A percentile compares a stretch with the other conserved stretches of the same genome.
Evolutionary conservation across 345 rosid species (phyloP).

Genomic region (Turnera subulata): DNA sequence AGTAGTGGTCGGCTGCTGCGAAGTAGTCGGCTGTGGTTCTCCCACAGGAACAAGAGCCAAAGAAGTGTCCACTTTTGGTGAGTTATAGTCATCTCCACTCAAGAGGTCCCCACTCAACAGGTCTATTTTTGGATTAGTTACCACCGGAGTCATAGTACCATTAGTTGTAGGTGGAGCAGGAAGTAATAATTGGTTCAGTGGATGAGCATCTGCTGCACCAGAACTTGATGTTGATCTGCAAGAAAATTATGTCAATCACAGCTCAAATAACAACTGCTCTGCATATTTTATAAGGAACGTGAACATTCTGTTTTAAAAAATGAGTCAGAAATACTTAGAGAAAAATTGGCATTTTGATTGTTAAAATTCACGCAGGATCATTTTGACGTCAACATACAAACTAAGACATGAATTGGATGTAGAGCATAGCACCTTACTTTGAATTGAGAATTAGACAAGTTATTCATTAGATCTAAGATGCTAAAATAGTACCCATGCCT

Average conservation of each 20-base stretch:
- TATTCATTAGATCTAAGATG: too few relatives aligned
- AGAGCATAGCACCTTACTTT: too few relatives aligned
- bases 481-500: too few relatives aligned
- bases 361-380: too few relatives aligned
- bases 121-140: slow-evolving; percentile 68
- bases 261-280: slow-evolving; percentile 12
- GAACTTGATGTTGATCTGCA: slow-evolving; percentile 61
- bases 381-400: neutral
- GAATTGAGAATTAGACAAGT: too few relatives aligned
- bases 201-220: slow-evolving; percentile 41
- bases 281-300: neutral
- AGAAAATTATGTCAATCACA: slow-evolving; percentile 9
- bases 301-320: neutral
- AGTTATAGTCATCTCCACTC: slow-evolving; percentile 81
- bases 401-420: neutral
- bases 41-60: slow-evolving; percentile 85
- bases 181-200: slow-evolving; percentile 66
- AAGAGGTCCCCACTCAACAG: slow-evolving; percentile 97
- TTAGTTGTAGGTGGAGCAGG: slow-evolving; percentile 78
- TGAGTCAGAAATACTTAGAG: neutral
- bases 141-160: slow-evolving; percentile 45
- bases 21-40: slow-evolving; percentile 48
- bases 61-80: slow-evolving; percentile 56
- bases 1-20: slow-evolving; percentile 13
- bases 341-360: neutral